A percentile compares a stretch with the other conserved stretches of the same genome.
Evolutionary conservation across 208 protist species (phyloP).

Genomic region (Acanthamoeba rhysodes): DNA sequence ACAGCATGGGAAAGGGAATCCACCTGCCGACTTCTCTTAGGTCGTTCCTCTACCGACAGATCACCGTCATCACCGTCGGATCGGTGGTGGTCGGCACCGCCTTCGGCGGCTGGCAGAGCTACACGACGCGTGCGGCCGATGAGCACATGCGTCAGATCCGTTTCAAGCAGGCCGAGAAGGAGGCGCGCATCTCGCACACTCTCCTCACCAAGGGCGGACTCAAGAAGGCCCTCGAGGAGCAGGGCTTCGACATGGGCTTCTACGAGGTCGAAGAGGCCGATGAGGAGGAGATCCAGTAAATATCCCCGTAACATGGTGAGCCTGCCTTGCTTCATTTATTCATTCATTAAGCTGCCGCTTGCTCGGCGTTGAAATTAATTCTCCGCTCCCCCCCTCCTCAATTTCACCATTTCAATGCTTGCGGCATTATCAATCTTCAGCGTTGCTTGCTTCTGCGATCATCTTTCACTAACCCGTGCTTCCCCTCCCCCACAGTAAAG

Average conservation of each 20-base stretch:
- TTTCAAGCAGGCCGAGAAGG: neutral
- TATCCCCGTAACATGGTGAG: neutral
- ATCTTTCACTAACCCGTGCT: too few species aligned
- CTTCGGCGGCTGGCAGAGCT: neutral
- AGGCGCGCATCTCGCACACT: slow-evolving; percentile 16
- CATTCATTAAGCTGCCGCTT: too few species aligned
- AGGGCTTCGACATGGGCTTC: slow-evolving; percentile 24
- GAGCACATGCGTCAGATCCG: neutral
- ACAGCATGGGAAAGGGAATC: slow-evolving; percentile 5
- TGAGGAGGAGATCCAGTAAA: slow-evolving; percentile 29
- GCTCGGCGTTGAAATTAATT: slow-evolving; percentile 14
- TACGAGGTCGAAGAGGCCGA: slow-evolving; percentile 11
- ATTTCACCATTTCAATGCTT: too few species aligned
- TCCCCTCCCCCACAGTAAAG: neutral
- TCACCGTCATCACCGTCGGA: slow-evolving; percentile 14
- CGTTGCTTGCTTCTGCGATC: too few species aligned
- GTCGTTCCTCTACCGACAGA: slow-evolving; percentile 16
- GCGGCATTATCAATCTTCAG: too few species aligned
- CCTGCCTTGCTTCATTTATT: neutral
- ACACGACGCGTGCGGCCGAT: neutral
- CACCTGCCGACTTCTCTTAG: neutral
- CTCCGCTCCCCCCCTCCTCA: neutral
- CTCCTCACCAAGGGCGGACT: neutral
- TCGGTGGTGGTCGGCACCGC: neutral
- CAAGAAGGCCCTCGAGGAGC: slow-evolving; percentile 14